Evolutionary conservation across 495 filamentous ascomycete species (phyloP).

Genomic region (Letharia columbiana): DNA sequence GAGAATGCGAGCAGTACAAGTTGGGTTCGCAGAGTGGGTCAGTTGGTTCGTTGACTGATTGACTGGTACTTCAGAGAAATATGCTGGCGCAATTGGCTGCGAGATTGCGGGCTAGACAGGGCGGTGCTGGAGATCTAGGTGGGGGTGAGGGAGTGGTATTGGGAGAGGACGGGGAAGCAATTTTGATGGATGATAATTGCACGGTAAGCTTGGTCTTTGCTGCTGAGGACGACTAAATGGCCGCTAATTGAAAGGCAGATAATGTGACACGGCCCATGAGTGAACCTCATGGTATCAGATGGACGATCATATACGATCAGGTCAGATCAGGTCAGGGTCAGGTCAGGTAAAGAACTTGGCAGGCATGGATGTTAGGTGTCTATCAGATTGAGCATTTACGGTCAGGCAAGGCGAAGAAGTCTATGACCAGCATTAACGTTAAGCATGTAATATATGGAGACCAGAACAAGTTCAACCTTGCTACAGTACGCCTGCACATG

Average conservation of each 20-base stretch:
- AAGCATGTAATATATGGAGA: not conserved
- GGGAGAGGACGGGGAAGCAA: slow-evolving; percentile 27
- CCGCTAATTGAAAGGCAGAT: slow-evolving; percentile 13
- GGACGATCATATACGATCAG: not conserved
- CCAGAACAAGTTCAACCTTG: not conserved
- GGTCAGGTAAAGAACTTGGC: not conserved
- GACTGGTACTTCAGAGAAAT: slow-evolving; percentile 37
- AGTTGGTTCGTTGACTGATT: slow-evolving; percentile 23
- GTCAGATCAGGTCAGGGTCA: not conserved
- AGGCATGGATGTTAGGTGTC: not conserved
- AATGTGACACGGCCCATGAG: slow-evolving; percentile 11
- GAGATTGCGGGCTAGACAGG: slow-evolving; percentile 36
- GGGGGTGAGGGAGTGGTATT: slow-evolving; percentile 18
- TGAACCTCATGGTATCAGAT: not conserved
- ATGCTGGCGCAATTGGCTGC: slow-evolving; percentile 51
- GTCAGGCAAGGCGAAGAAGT: not conserved
- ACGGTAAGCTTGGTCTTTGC: slow-evolving; percentile 25
- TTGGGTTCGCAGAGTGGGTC: slow-evolving; percentile 19
- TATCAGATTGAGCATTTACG: not conserved
- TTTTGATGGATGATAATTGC: slow-evolving; percentile 41
- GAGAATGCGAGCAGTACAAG: slow-evolving; percentile 15
- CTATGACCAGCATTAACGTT: not conserved
- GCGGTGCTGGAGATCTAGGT: slow-evolving; percentile 16
- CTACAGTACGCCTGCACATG: not conserved
- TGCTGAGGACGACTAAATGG: not conserved